These are phyloP conservation scores for Hypsizygus ulmarius DNA, from an alignment of 1,284 basidiomycete genomes.

Conservation along the genomic window DNA sequence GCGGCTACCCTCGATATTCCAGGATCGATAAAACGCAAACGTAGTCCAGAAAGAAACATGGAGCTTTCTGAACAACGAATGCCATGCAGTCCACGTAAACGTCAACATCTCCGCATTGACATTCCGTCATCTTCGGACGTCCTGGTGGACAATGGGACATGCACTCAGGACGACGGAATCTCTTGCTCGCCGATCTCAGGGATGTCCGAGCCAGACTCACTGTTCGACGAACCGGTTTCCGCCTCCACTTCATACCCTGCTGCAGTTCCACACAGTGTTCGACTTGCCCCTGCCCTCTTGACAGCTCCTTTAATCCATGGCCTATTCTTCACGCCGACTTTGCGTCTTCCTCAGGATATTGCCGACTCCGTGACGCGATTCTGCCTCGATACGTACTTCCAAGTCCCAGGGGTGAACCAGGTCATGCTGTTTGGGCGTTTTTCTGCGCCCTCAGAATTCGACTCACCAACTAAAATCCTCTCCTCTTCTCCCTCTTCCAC, in stretches of 20 bases:
- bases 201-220: constrained; percentile 24
- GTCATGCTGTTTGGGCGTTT: constrained; percentile 74
- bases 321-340: constrained; percentile 56
- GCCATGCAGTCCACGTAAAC: constrained; percentile 10
- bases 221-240: constrained; percentile 23
- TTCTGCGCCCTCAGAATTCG: constrained; percentile 8
- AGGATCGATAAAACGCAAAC: constrained; percentile 14
- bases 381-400: constrained; percentile 62
- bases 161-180: constrained; percentile 3
- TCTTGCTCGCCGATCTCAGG: constrained; percentile 13
- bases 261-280: constrained; percentile 12
- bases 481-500: constrained; percentile 20
- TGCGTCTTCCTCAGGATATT: constrained; percentile 48
- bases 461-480: not conserved
- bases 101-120: constrained; percentile 18
- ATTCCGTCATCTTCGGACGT: constrained; percentile 14
- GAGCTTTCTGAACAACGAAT: not conserved
- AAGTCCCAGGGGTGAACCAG: constrained; percentile 52
- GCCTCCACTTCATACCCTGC: constrained; percentile 28
- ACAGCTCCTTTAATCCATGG: constrained; percentile 57
- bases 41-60: constrained; percentile 3
- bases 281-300: constrained; percentile 21
- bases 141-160: not conserved
- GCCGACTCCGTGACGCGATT: constrained; percentile 48
- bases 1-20: not conserved